phyloP scores from a whole-genome alignment of 768 basidiomycete genomes.

The Dacryopinax primogenitus region DNA sequence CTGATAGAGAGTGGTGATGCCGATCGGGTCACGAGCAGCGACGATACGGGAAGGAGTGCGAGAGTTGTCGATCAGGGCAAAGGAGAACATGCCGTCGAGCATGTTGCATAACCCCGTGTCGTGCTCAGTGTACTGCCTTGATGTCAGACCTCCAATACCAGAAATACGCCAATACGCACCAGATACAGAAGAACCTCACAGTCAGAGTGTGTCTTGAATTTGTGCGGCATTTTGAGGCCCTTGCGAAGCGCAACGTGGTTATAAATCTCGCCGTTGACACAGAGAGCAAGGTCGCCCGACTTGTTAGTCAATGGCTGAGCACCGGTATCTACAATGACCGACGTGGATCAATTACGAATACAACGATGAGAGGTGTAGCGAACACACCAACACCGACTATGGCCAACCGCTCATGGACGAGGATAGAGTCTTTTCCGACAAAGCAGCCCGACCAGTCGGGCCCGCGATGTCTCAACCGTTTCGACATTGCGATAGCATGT shows the following conservation, averaged over 20 bases:
- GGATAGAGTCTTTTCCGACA: constrained; percentile 65
- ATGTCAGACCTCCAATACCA: background rate
- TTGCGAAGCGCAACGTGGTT: constrained; percentile 79
- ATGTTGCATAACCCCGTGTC: constrained; percentile 60
- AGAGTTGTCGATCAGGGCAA: constrained; percentile 88
- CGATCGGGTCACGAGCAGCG: constrained; percentile 92
- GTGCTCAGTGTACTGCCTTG: constrained; percentile 63
- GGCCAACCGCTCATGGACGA: constrained; percentile 92
- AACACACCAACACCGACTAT: constrained; percentile 88
- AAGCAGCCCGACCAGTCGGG: constrained; percentile 98
- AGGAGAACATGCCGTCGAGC: constrained; percentile 98
- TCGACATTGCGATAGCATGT: constrained; percentile 71
- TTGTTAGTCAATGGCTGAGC: constrained; percentile 87
- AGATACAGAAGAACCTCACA: constrained; percentile 94
- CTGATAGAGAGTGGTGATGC: constrained; percentile 97
- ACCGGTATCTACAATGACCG: constrained; percentile 58
- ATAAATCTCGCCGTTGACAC: constrained; percentile 99
- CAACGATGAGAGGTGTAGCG: background rate
- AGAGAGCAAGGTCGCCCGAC: constrained; percentile 68
- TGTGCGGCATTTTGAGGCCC: constrained; percentile 46
- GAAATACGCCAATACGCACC: constrained; percentile 33
- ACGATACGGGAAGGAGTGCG: constrained; percentile 80
- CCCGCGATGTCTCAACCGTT: constrained; percentile 82
- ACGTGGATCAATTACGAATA: background rate
- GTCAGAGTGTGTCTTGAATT: constrained; percentile 95